A percentile compares a stretch with the other conserved stretches of the same genome.
Conservation (phyloP, 148 eudicot genomes). For the Rhododendron ferrugineum region DNA sequence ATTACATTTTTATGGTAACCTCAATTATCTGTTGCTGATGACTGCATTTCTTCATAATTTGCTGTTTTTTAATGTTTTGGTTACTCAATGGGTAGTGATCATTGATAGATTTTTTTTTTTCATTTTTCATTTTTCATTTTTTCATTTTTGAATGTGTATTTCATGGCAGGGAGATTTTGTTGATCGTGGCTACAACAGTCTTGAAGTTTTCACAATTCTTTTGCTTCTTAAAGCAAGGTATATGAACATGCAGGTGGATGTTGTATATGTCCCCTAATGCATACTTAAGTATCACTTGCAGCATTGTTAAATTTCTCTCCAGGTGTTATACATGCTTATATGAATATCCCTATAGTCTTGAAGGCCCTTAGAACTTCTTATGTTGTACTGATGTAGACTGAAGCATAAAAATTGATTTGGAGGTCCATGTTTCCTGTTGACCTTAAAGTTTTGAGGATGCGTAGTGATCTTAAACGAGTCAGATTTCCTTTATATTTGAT, state of each 20-base stretch:
- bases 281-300: neutral
- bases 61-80: neutral
- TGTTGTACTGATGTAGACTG: neutral
- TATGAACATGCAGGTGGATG: neutral
- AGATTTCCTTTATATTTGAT: constrained; percentile 1
- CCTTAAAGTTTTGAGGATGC: neutral
- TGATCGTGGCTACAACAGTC: constrained; percentile 97
- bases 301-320: neutral
- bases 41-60: neutral
- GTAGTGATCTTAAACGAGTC: neutral
- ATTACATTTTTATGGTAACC: constrained; percentile 93
- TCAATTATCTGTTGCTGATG: neutral
- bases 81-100: constrained; percentile 1
- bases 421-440: neutral
- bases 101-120: neutral
- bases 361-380: neutral
- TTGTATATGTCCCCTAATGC: neutral
- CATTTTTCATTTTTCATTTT: neutral
- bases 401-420: neutral
- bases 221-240: constrained; percentile 99
- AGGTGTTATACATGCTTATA: neutral
- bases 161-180: constrained; percentile 91
- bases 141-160: constrained; percentile 12
- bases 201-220: constrained; percentile 95
- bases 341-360: neutral